phyloP scores from a whole-genome alignment of 2,329 filamentous ascomycete genomes.

The Neonectria faginata region DNA sequence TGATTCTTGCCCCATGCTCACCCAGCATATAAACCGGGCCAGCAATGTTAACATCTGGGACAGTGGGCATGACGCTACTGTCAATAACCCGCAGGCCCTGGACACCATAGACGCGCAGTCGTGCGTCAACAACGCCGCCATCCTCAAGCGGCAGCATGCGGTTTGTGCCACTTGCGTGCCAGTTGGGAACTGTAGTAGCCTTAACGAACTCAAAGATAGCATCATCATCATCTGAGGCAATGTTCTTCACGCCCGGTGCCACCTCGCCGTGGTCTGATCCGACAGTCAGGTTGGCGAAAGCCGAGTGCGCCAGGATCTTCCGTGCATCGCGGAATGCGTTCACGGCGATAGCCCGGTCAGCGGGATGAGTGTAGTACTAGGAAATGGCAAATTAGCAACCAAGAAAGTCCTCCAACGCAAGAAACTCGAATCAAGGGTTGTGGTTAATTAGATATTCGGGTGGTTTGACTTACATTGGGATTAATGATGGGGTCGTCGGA shows the following conservation, averaged over 20 bases:
- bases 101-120: conserved; percentile 12
- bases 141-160: conserved; percentile 2
- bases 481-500: background rate
- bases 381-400: background rate
- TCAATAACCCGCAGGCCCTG: conserved; percentile 9
- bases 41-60: conserved; percentile 16
- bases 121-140: conserved; percentile 7
- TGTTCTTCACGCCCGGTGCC: conserved; percentile 33
- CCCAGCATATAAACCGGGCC: conserved; percentile 15
- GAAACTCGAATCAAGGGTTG: background rate
- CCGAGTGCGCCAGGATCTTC: conserved; percentile 44
- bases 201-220: conserved; percentile 44
- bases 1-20: conserved; percentile 12
- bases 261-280: conserved; percentile 43
- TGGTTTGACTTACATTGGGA: background rate
- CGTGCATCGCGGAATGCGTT: conserved; percentile 50
- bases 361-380: conserved; percentile 43
- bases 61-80: conserved; percentile 9
- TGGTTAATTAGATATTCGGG: background rate
- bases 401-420: background rate
- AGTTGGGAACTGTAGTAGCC: background rate
- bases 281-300: conserved; percentile 40
- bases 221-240: conserved; percentile 42
- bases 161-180: background rate
- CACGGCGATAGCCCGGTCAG: conserved; percentile 49